Evolutionary conservation across 805 yeast genomes (phyloP), one percentile per base, ranked within the genome.

Genomic region (Lachancea dasiensis): DNA sequence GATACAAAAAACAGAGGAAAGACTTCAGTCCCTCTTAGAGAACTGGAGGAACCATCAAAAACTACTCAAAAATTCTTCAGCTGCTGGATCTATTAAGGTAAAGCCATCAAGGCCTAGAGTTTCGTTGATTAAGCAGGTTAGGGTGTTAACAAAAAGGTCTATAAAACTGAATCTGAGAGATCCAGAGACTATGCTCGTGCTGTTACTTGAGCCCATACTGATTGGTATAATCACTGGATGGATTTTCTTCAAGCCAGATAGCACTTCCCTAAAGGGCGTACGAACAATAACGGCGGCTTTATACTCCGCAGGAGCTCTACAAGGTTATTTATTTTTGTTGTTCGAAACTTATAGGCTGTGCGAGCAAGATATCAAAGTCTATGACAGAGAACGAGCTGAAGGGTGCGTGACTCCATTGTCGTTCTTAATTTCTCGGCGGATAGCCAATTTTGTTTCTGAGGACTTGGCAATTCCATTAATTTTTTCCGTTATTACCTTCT

Each of bases 301-400:
- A 5, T 79, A 79, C 50, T 69, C 72, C 8, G 62, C 76, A 4
- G 63, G 66, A 30, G 74, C 79, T 11, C 55, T 75, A 6, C 77
- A 75, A 53, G 71, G 76, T 11, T 79, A 77, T 48, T 51, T 79
- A 18, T 68, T 76, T 31, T 50, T 75, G 37, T 54, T 79, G 30
- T 78, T 72, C 47, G 86, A 79, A 52, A 69, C 73, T 1, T 78
- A 75, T 48, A 60, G 85, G 26, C 55, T 79, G 3, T 76, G 80
- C 40, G 64, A 65, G 9, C 57, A 65, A 14, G 84, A 79, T 54
- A 64, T 80, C 43, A 66, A 67, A 40, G 66, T 76, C 18, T 69
- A 70, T 51, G 79, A 79, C 50, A 61, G 89, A 42, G 95, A 86
- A 59, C 67, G 83, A 40, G 69, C 75, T 18, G 95, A 86, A 43